Evolutionary conservation across 2,329 filamentous ascomycete species (phyloP).

Genomic region (Alternaria consortialis): DNA sequence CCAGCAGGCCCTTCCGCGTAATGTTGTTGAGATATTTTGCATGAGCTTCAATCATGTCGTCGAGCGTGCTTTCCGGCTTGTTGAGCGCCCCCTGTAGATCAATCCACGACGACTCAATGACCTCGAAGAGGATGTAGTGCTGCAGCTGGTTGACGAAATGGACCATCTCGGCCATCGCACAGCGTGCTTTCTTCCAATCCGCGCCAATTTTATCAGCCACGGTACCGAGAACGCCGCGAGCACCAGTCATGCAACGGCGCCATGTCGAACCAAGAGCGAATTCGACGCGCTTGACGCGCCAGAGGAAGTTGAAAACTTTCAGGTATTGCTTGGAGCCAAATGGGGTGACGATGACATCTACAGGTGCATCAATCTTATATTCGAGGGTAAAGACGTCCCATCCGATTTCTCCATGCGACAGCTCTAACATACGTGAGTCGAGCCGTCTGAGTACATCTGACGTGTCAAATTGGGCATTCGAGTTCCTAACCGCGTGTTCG

Average conservation of each 20-base stretch:
- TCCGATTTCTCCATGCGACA: slow-evolving; percentile 95
- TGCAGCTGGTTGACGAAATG: slow-evolving; percentile 97
- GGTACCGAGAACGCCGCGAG: slow-evolving; percentile 85
- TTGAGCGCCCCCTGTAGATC: slow-evolving; percentile 83
- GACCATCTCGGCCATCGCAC: slow-evolving; percentile 94
- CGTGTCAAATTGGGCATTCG: slow-evolving; percentile 94
- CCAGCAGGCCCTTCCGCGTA: slow-evolving; percentile 93
- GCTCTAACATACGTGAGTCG: slow-evolving; percentile 97
- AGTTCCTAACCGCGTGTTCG: slow-evolving; percentile 95
- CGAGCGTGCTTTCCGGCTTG: slow-evolving; percentile 87
- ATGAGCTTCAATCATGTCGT: slow-evolving; percentile 93
- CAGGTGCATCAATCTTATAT: slow-evolving; percentile 96
- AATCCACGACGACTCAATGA: slow-evolving; percentile 96
- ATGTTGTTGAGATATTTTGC: slow-evolving; percentile 90
- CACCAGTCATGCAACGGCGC: slow-evolving; percentile 94
- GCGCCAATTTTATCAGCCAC: slow-evolving; percentile 75
- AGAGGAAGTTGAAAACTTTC: slow-evolving; percentile 98
- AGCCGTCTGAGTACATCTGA: slow-evolving; percentile 89
- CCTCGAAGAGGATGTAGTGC: slow-evolving; percentile 98
- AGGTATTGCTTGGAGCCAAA: slow-evolving; percentile 96
- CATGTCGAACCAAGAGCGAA: slow-evolving; percentile 91
- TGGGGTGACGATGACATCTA: slow-evolving; percentile 96
- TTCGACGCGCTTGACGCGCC: slow-evolving; percentile 97
- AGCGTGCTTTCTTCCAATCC: slow-evolving; percentile 91
- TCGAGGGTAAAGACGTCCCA: slow-evolving; percentile 99